phyloP scores from a whole-genome alignment of 2,329 filamentous ascomycete species.

The Pezicula neosporulosa region DNA sequence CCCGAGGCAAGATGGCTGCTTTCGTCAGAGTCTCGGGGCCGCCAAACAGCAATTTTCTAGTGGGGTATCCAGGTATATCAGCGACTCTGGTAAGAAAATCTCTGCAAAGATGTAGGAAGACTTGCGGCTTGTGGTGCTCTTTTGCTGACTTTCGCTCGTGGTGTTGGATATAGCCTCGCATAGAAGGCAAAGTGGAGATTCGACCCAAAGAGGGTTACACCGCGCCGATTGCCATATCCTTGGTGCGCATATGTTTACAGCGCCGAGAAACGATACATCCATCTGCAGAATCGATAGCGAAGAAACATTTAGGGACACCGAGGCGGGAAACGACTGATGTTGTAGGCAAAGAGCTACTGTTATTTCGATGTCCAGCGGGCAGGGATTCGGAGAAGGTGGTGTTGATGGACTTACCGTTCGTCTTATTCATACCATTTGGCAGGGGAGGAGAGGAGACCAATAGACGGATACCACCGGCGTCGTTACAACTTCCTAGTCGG shows the following conservation, averaged over 20 bases:
- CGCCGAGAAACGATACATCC: conserved; percentile 95
- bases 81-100: conserved; percentile 76
- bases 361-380: conserved; percentile 82
- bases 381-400: conserved; percentile 86
- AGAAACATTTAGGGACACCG: conserved; percentile 85
- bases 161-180: conserved; percentile 67
- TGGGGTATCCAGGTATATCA: conserved; percentile 96
- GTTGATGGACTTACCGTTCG: conserved; percentile 95
- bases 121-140: conserved; percentile 7
- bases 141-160: conserved; percentile 7
- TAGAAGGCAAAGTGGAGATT: conserved; percentile 97
- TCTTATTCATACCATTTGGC: conserved; percentile 95
- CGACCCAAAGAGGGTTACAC: conserved; percentile 81
- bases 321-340: conserved; percentile 88
- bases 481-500: conserved; percentile 82
- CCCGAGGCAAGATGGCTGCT: conserved; percentile 56
- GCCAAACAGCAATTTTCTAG: conserved; percentile 93
- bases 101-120: too few species aligned
- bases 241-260: conserved; percentile 91
- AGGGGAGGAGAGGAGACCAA: conserved; percentile 87
- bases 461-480: conserved; percentile 85
- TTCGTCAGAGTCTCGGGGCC: conserved; percentile 96
- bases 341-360: conserved; percentile 90
- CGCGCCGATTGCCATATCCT: conserved; percentile 83
- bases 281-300: conserved; percentile 88